A percentile compares a stretch with the other conserved stretches of the same genome.
These are phyloP conservation scores for Halophytophthora polymorphica DNA, from an alignment of 352 stramenopile species.

Conservation along the genomic window DNA sequence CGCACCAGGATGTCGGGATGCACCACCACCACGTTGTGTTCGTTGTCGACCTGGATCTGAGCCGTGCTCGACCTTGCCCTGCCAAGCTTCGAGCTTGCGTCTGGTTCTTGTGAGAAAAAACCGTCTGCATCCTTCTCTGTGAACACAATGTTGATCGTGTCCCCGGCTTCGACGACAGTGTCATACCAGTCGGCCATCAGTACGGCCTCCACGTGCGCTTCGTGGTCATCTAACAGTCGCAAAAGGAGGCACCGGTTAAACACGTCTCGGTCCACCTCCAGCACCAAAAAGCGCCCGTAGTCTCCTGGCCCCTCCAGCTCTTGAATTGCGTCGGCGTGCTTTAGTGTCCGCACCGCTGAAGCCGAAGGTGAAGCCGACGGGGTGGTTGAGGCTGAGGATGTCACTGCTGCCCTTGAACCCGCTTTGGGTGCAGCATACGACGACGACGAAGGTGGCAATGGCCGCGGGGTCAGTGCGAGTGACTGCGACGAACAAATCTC, in stretches of 20 bases:
- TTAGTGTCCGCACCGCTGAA: conserved; percentile 21
- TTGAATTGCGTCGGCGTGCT: neutral
- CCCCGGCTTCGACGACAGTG: conserved; percentile 59
- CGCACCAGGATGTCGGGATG: conserved; percentile 76
- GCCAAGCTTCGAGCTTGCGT: neutral
- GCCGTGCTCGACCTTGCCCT: conserved; percentile 6
- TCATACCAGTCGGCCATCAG: conserved; percentile 79
- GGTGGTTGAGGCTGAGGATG: conserved; percentile 4
- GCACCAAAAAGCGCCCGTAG: conserved; percentile 59
- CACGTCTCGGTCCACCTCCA: conserved; percentile 59
- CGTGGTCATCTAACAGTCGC: conserved; percentile 62
- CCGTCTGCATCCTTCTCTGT: conserved; percentile 41
- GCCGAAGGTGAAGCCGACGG: conserved; percentile 3
- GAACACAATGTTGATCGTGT: conserved; percentile 80
- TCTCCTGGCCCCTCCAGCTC: conserved; percentile 16
- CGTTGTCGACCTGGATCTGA: conserved; percentile 47
- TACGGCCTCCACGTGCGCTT: conserved; percentile 53
- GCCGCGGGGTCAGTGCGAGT: conserved; percentile 24
- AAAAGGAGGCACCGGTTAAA: conserved; percentile 51
- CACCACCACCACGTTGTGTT: conserved; percentile 57
- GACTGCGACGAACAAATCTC: conserved; percentile 26
- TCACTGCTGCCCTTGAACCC: too few species aligned
- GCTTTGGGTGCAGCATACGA: conserved; percentile 9
- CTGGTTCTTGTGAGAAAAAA: conserved; percentile 40
- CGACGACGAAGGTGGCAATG: conserved; percentile 26